These are phyloP conservation scores for Podaxis sp. DNA, from an alignment of 768 basidiomycete species.

Conservation along the genomic window DNA sequence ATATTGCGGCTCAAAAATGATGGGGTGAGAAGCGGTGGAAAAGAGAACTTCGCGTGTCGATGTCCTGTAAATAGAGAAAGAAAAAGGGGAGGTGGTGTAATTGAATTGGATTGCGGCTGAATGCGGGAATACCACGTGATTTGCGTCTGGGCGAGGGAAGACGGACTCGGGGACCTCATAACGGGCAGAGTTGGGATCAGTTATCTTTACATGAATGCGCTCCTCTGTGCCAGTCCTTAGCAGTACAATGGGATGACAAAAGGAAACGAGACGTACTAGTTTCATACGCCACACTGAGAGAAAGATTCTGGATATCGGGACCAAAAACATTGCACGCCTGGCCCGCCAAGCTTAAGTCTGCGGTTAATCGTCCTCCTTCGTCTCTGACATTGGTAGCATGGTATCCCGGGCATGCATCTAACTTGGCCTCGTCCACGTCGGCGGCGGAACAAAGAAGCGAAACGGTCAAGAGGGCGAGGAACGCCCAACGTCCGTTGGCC, in stretches of 20 bases:
- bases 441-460: conserved; percentile 15
- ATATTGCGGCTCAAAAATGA: conserved; percentile 79
- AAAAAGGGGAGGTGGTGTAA: conserved; percentile 60
- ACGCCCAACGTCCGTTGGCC: neutral
- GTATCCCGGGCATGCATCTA: conserved; percentile 66
- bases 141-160: conserved; percentile 50
- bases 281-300: conserved; percentile 57
- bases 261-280: conserved; percentile 36
- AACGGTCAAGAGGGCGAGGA: conserved; percentile 4
- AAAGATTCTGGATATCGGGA: conserved; percentile 45
- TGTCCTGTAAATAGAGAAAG: conserved; percentile 55
- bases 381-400: conserved; percentile 45
- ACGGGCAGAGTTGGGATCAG: conserved; percentile 46
- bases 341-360: conserved; percentile 50
- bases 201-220: conserved; percentile 66
- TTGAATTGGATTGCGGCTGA: conserved; percentile 55
- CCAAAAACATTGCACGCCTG: conserved; percentile 62
- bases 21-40: conserved; percentile 55
- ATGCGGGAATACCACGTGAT: conserved; percentile 26
- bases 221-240: conserved; percentile 33
- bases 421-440: conserved; percentile 31
- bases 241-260: neutral
- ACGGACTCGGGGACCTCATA: conserved; percentile 68
- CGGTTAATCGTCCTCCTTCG: conserved; percentile 41
- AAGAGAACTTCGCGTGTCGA: conserved; percentile 56